These are phyloP conservation scores for Pythium brachiatum DNA, from an alignment of 352 stramenopile species.

Conservation along the genomic window DNA sequence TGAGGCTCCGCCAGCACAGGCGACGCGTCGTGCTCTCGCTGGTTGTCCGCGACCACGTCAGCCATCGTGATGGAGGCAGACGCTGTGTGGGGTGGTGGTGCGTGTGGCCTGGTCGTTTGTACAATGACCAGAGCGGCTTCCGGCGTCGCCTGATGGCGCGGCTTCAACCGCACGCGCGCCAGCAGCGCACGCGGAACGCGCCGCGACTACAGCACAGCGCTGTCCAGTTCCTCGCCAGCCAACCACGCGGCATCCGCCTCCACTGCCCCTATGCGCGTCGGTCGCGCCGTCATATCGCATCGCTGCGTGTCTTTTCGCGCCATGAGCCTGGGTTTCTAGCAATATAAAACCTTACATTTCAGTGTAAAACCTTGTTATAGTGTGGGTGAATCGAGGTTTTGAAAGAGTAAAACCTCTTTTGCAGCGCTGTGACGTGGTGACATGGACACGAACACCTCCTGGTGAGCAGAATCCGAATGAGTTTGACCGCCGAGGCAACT, in stretches of 20 bases:
- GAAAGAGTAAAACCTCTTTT: background rate
- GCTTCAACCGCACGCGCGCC: slow-evolving; percentile 10
- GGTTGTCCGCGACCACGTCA: slow-evolving; percentile 15
- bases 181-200: slow-evolving; percentile 2
- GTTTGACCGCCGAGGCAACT: background rate
- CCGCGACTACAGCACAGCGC: slow-evolving; percentile 1
- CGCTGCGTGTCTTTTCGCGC: slow-evolving; percentile 24
- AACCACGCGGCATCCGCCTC: too few relatives aligned
- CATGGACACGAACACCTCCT: background rate
- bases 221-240: slow-evolving; percentile 14
- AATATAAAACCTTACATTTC: slow-evolving; percentile 3
- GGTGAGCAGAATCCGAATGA: background rate
- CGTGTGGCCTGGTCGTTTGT: slow-evolving; percentile 7
- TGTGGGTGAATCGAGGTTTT: background rate
- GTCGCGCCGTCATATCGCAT: slow-evolving; percentile 24
- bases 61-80: slow-evolving; percentile 12
- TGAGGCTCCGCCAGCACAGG: background rate
- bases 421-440: background rate
- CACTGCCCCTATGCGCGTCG: slow-evolving; percentile 9
- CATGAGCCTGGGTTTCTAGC: background rate
- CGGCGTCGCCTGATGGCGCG: background rate
- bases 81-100: background rate
- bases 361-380: slow-evolving; percentile 7
- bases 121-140: slow-evolving; percentile 3
- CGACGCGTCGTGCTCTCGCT: slow-evolving; percentile 4